These are phyloP conservation scores for Mrakia gelida DNA, from an alignment of 768 basidiomycete genomes.

Conservation along the genomic window DNA sequence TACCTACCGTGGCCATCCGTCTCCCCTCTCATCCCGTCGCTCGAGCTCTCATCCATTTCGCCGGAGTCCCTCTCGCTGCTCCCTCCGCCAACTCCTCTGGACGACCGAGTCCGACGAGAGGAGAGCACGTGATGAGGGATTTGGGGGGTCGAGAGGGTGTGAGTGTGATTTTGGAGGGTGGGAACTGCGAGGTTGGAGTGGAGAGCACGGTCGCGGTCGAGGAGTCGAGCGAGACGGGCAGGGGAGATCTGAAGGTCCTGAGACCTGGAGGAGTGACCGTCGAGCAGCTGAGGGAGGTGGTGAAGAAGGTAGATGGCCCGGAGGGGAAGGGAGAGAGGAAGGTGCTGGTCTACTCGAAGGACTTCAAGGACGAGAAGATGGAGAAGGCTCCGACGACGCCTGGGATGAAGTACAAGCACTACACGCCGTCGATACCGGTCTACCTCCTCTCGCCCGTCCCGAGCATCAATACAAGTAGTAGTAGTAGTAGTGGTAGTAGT, in stretches of 20 bases:
- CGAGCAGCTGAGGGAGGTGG: conserved; percentile 66
- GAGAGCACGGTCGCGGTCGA: conserved; percentile 75
- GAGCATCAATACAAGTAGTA: background rate
- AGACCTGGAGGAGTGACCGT: conserved; percentile 89
- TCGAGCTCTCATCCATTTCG: conserved; percentile 72
- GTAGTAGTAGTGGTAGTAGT: background rate
- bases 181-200: conserved; percentile 78
- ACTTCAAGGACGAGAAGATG: conserved; percentile 64
- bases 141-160: conserved; percentile 54
- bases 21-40: conserved; percentile 95
- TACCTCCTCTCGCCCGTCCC: conserved; percentile 53
- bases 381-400: conserved; percentile 86
- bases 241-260: conserved; percentile 69
- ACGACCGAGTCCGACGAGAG: conserved; percentile 86
- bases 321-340: conserved; percentile 46
- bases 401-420: conserved; percentile 98
- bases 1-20: conserved; percentile 77
- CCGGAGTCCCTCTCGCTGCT: conserved; percentile 76
- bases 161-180: conserved; percentile 82
- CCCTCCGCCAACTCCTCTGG: conserved; percentile 94
- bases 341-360: conserved; percentile 53
- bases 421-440: conserved; percentile 85
- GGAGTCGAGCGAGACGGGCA: conserved; percentile 50
- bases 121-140: conserved; percentile 76
- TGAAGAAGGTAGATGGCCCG: conserved; percentile 28